Percentiles rank a stretch among this genome's conserved stretches.
These are phyloP conservation scores for Wickerhamiella slavikovae DNA, from an alignment of 805 yeast species.

Conservation along the genomic window DNA sequence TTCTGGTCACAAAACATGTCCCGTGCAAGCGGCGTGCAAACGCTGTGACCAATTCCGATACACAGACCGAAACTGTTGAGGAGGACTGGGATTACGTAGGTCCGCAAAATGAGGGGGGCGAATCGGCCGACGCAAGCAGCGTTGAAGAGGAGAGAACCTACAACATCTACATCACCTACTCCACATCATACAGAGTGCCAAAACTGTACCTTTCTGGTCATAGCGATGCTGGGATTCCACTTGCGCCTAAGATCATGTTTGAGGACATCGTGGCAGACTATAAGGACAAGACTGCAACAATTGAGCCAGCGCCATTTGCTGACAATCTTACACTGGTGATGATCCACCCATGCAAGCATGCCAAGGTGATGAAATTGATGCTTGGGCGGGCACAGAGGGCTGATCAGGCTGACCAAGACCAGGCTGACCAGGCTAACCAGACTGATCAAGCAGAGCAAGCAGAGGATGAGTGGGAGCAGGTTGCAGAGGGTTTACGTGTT, in stretches of 20 bases:
- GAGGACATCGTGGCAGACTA: conserved; percentile 86
- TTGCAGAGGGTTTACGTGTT: conserved; percentile 41
- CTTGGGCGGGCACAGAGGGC: conserved; percentile 51
- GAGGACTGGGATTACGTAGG: conserved; percentile 24
- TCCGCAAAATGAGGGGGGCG: conserved; percentile 7
- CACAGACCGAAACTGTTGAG: conserved; percentile 18
- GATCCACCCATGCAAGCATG: conserved; percentile 92
- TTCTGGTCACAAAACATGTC: conserved; percentile 69
- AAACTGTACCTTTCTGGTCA: conserved; percentile 83
- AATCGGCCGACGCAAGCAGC: conserved; percentile 8
- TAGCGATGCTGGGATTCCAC: conserved; percentile 63
- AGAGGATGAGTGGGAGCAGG: conserved; percentile 39
- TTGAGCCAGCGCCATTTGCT: conserved; percentile 76
- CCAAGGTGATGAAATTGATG: conserved; percentile 79
- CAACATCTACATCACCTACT: conserved; percentile 78
- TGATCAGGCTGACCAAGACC: conserved; percentile 20
- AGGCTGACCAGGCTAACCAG: conserved; percentile 34
- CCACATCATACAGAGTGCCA: conserved; percentile 90
- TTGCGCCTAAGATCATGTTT: conserved; percentile 78
- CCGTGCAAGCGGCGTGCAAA: conserved; percentile 62
- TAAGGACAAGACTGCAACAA: conserved; percentile 88
- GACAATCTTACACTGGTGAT: conserved; percentile 57
- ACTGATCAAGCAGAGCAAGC: conserved; percentile 9
- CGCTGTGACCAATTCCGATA: conserved; percentile 23
- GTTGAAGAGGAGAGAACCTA: conserved; percentile 26